Conservation (phyloP, 805 yeast species). For the Lachancea lanzarotensis region DNA sequence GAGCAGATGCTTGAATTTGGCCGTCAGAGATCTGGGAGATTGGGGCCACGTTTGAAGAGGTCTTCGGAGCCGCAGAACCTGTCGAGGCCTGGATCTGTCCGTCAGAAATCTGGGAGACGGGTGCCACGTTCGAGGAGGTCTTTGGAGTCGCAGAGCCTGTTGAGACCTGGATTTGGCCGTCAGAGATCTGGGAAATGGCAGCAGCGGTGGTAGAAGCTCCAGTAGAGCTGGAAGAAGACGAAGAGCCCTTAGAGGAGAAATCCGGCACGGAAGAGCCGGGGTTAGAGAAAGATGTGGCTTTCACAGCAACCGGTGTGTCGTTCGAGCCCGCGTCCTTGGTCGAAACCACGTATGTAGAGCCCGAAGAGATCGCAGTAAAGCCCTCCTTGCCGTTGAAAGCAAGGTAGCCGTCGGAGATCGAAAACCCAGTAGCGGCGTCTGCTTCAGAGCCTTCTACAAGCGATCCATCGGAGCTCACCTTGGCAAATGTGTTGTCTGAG, state of each 20-base stretch:
- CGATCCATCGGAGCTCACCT: constrained; percentile 21
- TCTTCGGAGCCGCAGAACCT: constrained; percentile 3
- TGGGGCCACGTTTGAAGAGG: constrained; percentile 19
- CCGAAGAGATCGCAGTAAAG: constrained; percentile 37
- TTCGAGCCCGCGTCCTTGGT: constrained; percentile 20
- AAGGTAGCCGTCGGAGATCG: constrained; percentile 36
- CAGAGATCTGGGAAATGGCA: constrained; percentile 3
- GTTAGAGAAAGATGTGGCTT: constrained; percentile 8
- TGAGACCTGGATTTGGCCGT: constrained; percentile 33
- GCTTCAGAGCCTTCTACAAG: constrained; percentile 19
- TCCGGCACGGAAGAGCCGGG: constrained; percentile 18
- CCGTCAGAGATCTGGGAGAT: constrained; percentile 42
- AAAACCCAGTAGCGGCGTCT: constrained; percentile 33
- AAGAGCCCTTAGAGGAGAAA: constrained; percentile 8
- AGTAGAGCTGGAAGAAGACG: not conserved
- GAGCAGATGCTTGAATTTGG: constrained; percentile 36
- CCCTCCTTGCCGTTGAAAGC: constrained; percentile 29
- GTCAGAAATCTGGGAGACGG: not conserved
- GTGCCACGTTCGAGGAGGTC: not conserved
- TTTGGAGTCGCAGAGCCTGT: not conserved
- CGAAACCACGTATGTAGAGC: constrained; percentile 20
- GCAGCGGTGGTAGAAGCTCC: not conserved
- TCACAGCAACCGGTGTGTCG: constrained; percentile 16
- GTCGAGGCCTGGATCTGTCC: constrained; percentile 12
- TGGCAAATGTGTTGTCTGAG: constrained; percentile 27